Base-by-base conservation (phyloP, 352 stramenopile genomes). In the Globisporangium lucens region DNA sequence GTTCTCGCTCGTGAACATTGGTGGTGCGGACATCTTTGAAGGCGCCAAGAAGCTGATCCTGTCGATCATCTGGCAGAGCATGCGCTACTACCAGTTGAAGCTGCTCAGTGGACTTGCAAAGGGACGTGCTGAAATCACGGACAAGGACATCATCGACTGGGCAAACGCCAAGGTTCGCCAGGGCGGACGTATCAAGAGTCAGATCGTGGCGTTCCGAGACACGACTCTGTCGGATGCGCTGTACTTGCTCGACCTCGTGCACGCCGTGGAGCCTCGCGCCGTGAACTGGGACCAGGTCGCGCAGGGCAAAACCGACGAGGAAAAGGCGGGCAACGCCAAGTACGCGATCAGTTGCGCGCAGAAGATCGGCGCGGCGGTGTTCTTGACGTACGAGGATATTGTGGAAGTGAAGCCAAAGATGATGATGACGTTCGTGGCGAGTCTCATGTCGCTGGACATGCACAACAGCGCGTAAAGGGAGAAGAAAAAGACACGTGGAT, bases 1-100 rank as follows among this genome's bases (percentile, higher is more conserved):
- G 71, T 94, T 97, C 61, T 94, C 83, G 56, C 72, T 97, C 7
- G 88, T 97, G 1, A 97, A 97, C 72, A 89, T 98, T 57, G 93
- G 92, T 27, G 91, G 91, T 7, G 77, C 93, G 0, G 93, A 98
- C 73, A 98, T 98, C 58, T 94, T 90, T 36, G 91, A 97, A 70
- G 88, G 85, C 56, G 96, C 96, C 53, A 95, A 95, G 73, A 98
- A 98, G 75, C 82, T 98, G 67, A 97, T 97, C 56, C 68, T 98
- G 56, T 97, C 89, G 56, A 90, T 98, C 41, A 95, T 98, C 41
- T 98, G 92, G 93, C 93, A 98, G 77, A 90, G 92, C 66, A 98
- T 98, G 93, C 85, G 93, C 41, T 83, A 94, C 75, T 90, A 97
- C 71, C 92, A 95, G 59, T 71, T 98, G 29, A 91, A 95, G 61